Conservation (phyloP, 1,284 basidiomycete genomes). For the Apiotrichum domesticum region DNA sequence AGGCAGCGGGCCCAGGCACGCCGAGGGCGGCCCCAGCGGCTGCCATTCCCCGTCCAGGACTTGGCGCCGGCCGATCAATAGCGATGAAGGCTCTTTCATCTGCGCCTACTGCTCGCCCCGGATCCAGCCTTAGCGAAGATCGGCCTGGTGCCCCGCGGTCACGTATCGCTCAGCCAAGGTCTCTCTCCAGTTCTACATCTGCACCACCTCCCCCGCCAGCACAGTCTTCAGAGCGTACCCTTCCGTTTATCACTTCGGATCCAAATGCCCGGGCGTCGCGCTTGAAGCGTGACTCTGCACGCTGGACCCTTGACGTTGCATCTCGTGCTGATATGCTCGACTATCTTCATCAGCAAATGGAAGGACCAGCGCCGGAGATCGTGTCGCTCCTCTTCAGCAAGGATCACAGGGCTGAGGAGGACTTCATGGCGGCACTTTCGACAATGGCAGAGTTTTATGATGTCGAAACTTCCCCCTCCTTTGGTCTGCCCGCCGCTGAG, state of each 20-base stretch:
- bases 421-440: slow-evolving; percentile 72
- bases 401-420: slow-evolving; percentile 92
- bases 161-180: slow-evolving; percentile 16
- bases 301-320: slow-evolving; percentile 68
- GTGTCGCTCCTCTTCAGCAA: slow-evolving; percentile 82
- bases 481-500: slow-evolving; percentile 54
- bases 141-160: slow-evolving; percentile 24
- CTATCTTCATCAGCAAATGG: slow-evolving; percentile 84
- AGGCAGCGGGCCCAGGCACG: slow-evolving; percentile 4
- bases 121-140: slow-evolving; percentile 26
- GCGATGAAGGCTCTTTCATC: slow-evolving; percentile 42
- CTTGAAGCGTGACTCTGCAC: slow-evolving; percentile 68
- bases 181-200: slow-evolving; percentile 16
- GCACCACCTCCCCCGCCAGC: slow-evolving; percentile 9
- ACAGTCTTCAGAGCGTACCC: slow-evolving; percentile 21
- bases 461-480: slow-evolving; percentile 57
- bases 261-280: slow-evolving; percentile 67
- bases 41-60: slow-evolving; percentile 1
- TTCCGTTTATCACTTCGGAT: slow-evolving; percentile 64
- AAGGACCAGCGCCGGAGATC: slow-evolving; percentile 69
- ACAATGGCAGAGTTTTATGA: slow-evolving; percentile 70
- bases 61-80: slow-evolving; percentile 30
- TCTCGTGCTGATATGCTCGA: slow-evolving; percentile 78
- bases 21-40: background rate
- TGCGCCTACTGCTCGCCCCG: slow-evolving; percentile 27